These are phyloP conservation scores for Scedosporium minutisporum DNA, from an alignment of 2,329 filamentous ascomycete species.

Conservation along the genomic window DNA sequence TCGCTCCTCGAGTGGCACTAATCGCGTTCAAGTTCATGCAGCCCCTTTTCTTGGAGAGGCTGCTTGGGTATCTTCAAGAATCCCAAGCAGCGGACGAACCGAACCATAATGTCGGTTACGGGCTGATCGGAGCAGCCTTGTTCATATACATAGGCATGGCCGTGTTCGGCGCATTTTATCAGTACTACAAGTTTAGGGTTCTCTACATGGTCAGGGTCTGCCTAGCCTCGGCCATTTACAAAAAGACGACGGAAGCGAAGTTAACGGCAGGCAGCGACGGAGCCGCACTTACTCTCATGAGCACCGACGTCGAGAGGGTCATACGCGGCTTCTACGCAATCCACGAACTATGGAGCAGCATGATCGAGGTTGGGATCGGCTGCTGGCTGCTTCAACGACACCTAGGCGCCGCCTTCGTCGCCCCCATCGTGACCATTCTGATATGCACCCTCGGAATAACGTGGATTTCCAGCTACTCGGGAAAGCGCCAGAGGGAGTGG, in stretches of 20 bases:
- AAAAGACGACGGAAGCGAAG: constrained; percentile 21
- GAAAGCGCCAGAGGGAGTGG: constrained; percentile 21
- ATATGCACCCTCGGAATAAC: constrained; percentile 10
- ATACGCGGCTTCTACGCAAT: constrained; percentile 20
- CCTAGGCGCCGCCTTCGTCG: constrained; percentile 35
- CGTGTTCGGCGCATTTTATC: constrained; percentile 27
- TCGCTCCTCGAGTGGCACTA: constrained; percentile 26
- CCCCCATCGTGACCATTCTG: constrained; percentile 34
- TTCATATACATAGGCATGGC: constrained; percentile 31
- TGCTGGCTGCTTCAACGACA: constrained; percentile 36
- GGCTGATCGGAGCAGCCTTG: constrained; percentile 29
- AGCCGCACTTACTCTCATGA: constrained; percentile 36
- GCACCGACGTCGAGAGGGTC: constrained; percentile 34
- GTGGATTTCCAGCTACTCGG: constrained; percentile 10
- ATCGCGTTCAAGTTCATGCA: constrained; percentile 32
- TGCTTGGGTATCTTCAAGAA: constrained; percentile 22
- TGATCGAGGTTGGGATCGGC: constrained; percentile 32
- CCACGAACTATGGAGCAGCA: constrained; percentile 31
- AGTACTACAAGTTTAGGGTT: constrained; percentile 26
- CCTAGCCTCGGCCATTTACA: constrained; percentile 23
- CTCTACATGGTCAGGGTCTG: constrained; percentile 22
- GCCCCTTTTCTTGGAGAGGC: constrained; percentile 30
- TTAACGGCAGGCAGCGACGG: constrained; percentile 24
- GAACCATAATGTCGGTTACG: constrained; percentile 23
- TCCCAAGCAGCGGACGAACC: constrained; percentile 8